phyloP scores from a whole-genome alignment of 495 filamentous ascomycete genomes.

The Aspergillus bertholletiae region DNA sequence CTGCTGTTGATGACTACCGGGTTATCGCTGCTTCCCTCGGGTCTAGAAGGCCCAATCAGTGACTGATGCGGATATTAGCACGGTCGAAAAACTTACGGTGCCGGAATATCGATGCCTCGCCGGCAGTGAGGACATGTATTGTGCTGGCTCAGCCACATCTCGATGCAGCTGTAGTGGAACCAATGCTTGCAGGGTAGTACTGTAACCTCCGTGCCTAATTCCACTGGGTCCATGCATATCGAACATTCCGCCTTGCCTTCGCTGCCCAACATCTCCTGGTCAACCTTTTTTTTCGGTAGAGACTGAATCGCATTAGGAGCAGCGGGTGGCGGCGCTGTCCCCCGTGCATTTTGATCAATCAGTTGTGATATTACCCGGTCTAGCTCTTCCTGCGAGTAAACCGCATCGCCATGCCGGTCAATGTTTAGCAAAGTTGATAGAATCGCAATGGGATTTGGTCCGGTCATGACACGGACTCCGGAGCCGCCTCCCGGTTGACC shows the following conservation, averaged over 20 bases:
- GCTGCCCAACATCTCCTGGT: constrained; percentile 59
- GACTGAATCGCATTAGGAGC: constrained; percentile 65
- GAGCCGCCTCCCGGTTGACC: constrained; percentile 12
- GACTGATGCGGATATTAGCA: background rate
- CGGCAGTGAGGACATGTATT: constrained; percentile 90
- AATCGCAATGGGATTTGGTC: constrained; percentile 29
- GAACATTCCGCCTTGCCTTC: constrained; percentile 76
- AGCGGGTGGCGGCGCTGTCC: constrained; percentile 81
- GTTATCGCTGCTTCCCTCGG: constrained; percentile 30
- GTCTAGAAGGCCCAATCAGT: constrained; percentile 11
- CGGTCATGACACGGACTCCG: constrained; percentile 19
- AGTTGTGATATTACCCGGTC: constrained; percentile 85
- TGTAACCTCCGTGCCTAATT: constrained; percentile 69
- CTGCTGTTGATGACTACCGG: constrained; percentile 28
- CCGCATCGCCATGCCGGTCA: constrained; percentile 72
- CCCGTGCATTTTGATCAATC: constrained; percentile 73
- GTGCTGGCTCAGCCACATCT: constrained; percentile 78
- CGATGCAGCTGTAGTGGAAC: constrained; percentile 80
- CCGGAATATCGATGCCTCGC: constrained; percentile 57
- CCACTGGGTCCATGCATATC: constrained; percentile 88
- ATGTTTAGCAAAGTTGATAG: constrained; percentile 55
- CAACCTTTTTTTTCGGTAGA: constrained; percentile 66
- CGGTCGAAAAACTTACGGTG: constrained; percentile 20
- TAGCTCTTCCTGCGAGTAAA: constrained; percentile 85
- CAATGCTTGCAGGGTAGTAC: constrained; percentile 86